Evolutionary conservation across 495 filamentous ascomycete genomes (phyloP), one percentile per base, ranked within the genome.

Genomic region (Penicillium samsonianum): DNA sequence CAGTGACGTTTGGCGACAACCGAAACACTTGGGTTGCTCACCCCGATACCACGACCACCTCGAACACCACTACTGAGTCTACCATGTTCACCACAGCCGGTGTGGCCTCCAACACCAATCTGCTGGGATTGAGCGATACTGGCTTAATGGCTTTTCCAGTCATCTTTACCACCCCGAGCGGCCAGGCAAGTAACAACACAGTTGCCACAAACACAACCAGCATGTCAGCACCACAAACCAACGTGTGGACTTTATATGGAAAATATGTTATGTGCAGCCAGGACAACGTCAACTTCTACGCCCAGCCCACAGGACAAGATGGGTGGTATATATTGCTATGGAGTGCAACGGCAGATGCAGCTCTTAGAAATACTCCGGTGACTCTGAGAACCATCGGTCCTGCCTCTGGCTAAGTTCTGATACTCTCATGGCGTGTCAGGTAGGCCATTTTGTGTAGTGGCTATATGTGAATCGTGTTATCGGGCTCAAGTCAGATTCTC

Each of bases 321-420:
- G 58, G 57, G 9, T 38, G 67, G 55, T 75, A 67, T 62, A 40
- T 45, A n/a, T 57, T 75, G 35, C 50, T 62, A 26, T 74, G 68
- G 70, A 74, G 74, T 57, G 58, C 57, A 7, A 67, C 67, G n/a
- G 58, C 61, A 22, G 56, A 63, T 6, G 49, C 57, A n/a, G 43
- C 31, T 31, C 52, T 64, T 12, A 65, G 54, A n/a, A 50, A 58
- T 9, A 53, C 68, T 16, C 35, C 64, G 8, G 51, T 75, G 38
- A 61, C 57, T 23, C 40, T 73, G 47, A 68, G 60, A 26, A 60
- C 62, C 4, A 65, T 65, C 17, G 62, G 62, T 14, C 71, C 72
- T 17, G 17, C 11, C 5, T 26, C 25, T 55, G 17, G 52, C 30
- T 50, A 50, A 26, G 17, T 9, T 14, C 20, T 43, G 41, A 10